Evolutionary conservation across 2,329 filamentous ascomycete genomes (phyloP), one percentile per base, ranked within the genome.

Genomic region (Fonsecaea erecta): DNA sequence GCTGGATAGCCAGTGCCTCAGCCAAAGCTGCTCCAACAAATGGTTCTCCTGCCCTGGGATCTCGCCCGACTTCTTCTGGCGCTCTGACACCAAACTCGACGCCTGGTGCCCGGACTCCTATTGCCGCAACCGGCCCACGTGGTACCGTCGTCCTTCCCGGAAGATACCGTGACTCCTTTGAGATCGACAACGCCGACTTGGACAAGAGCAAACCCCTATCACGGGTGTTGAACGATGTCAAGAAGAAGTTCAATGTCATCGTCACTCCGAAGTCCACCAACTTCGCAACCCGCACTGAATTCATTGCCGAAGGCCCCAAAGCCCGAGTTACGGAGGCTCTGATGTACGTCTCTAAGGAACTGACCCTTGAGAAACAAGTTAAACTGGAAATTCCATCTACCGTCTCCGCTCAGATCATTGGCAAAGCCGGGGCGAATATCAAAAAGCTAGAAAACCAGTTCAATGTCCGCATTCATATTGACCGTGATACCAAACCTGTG

Each of bases 381-480:
- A 89, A 88, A 70, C 87, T 98, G 55, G 84, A 91, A 1, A 90
- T 99, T 70, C 95, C 94, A 59, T 86, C 89, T 55, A 94, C 92
- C 43, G 87, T 92, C 24, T 88, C 93, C 67, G 87, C 93, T 60
- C 90, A 94, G 78, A 93, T 99, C 78, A 98, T 99, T 76, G 96
- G 95, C 72, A 93, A 92, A 75, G 89, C 90, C 75, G 96, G 96
- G 64, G 86, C 92, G 28, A 94, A 90, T 67, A 96, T 99, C 76
- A 94, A 96, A 80, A 86, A 90, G 53, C 88, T 99, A 60, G 91
- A 94, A 79, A 91, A 94, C 77, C 90, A 90, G 77, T 95, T 93
- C 2, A 93, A 94, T 67, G 94, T 95, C 60, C 88, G 88, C 70
- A 93, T 99, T 74, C 92, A 96, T 75, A 87, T 99, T 66, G 93